Conservation (phyloP, 139 green algal species). For the Microglena sp. region DNA sequence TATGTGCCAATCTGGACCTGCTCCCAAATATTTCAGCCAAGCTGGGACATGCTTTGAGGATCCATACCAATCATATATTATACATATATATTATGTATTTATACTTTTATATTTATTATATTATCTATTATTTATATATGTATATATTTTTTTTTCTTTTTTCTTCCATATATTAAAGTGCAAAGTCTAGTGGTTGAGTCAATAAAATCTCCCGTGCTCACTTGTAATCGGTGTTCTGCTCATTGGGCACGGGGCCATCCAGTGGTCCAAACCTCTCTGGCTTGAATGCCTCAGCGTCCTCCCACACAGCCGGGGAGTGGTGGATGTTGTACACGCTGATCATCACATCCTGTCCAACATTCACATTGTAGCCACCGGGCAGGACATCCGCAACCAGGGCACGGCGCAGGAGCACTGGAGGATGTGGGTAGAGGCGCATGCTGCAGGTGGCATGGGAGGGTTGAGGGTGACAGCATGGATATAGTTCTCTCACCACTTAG, state of each 20-base stretch:
- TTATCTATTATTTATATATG: too few relatives aligned
- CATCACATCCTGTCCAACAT: slow-evolving; percentile 87
- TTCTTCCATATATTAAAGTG: too few relatives aligned
- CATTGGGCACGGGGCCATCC: slow-evolving; percentile 80
- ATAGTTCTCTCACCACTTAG: too few relatives aligned
- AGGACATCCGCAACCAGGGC: slow-evolving; percentile 72
- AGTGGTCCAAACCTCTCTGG: slow-evolving; percentile 88
- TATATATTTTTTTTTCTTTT: too few relatives aligned
- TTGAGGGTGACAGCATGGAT: too few relatives aligned
- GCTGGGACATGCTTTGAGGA: too few relatives aligned
- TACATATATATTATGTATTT: too few relatives aligned
- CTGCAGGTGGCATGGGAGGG: too few relatives aligned
- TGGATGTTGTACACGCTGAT: slow-evolving; percentile 98
- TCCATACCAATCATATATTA: too few relatives aligned
- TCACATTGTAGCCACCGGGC: slow-evolving; percentile 60
- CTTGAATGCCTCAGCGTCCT: slow-evolving; percentile 69
- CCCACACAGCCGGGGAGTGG: slow-evolving; percentile 67
- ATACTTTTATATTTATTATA: too few relatives aligned
- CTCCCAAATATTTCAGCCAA: too few relatives aligned
- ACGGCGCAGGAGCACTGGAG: slow-evolving; percentile 83
- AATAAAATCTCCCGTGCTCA: slow-evolving; percentile 9
- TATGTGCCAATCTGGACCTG: too few relatives aligned
- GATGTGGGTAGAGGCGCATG: slow-evolving; percentile 98
- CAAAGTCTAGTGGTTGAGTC: background rate
- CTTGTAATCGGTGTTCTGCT: slow-evolving; percentile 93